These are phyloP conservation scores for Byssoonygena ceratinophila DNA, from an alignment of 2,329 filamentous ascomycete species.

Conservation along the genomic window DNA sequence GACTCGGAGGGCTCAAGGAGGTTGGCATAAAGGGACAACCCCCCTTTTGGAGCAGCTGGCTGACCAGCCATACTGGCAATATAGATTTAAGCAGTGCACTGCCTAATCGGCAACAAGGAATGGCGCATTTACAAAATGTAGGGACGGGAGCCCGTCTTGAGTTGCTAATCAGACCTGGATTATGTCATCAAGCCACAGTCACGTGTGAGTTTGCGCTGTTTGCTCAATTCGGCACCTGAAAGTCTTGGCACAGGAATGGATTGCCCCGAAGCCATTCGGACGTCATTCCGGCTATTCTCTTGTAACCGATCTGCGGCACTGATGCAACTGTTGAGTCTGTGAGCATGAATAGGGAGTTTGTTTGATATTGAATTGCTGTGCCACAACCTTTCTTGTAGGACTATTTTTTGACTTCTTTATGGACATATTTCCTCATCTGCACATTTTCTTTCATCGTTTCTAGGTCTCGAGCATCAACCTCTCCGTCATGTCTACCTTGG, in stretches of 20 bases:
- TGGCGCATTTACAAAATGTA: too few relatives aligned
- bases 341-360: neutral
- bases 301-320: conserved; percentile 5
- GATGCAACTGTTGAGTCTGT: neutral
- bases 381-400: neutral
- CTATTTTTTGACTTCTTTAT: conserved; percentile 2
- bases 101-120: neutral
- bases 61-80: conserved; percentile 20
- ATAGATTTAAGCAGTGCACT: neutral
- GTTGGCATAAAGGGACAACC: conserved; percentile 72
- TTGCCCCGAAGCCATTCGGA: too few relatives aligned
- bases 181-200: neutral
- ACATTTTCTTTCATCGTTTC: neutral
- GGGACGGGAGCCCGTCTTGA: too few relatives aligned
- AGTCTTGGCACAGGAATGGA: neutral
- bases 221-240: neutral
- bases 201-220: conserved; percentile 6
- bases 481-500: conserved; percentile 45
- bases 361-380: neutral
- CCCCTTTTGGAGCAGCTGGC: conserved; percentile 20
- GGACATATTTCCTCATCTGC: neutral
- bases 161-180: too few relatives aligned
- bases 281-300: conserved; percentile 7
- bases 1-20: conserved; percentile 51
- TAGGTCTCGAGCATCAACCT: neutral